Base-by-base conservation (phyloP, 768 basidiomycete genomes). In the Boletus speciosus region DNA sequence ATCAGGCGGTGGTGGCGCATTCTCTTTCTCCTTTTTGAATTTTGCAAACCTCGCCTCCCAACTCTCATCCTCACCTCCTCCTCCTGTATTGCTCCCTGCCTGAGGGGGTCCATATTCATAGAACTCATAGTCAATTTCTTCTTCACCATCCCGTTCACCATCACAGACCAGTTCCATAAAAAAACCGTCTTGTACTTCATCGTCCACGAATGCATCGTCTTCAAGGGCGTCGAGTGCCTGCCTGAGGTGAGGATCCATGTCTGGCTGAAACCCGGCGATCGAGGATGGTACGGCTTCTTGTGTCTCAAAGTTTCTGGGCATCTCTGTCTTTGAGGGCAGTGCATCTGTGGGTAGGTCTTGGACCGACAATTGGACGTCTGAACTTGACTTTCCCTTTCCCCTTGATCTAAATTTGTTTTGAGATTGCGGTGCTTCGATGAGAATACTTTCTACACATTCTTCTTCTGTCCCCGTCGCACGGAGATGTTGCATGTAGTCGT, bases 401-500 rank as follows among this genome's bases (percentile, higher is more conserved):
- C 62, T 63, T 12, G 65, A 48, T 48, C 66, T 57, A 23, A 62
- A 51, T 48, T 74, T 74, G 53, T 56, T 62, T 58, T 75, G 76
- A 5, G 74, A 67, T 15, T 73, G 63, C 2, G 86, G 84, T n/a
- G 89, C 88, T 60, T 93, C 90, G 47, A 97, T 75, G 54, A 95
- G 78, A 48, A 91, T 73, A 54, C 84, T 88, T 37, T 93, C 92
- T 8, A 89, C 83, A 11, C 90, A 89, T 41, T 86, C 90, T 66
- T 91, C 90, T 53, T 86, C 81, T 12, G 81, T 64, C 4, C 91
- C 92, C 47, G 91, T 83, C 2, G 81, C 62, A 12, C 92, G 86
- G 41, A 99, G 81, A 73, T 99, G 97, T 69, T 95, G 88, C 90
- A 98, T 93, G 76, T 99, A 99, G 72, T 99, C 91, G 75, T 99